phyloP scores from a whole-genome alignment of 441 rosid species.

The Croton setiger region DNA sequence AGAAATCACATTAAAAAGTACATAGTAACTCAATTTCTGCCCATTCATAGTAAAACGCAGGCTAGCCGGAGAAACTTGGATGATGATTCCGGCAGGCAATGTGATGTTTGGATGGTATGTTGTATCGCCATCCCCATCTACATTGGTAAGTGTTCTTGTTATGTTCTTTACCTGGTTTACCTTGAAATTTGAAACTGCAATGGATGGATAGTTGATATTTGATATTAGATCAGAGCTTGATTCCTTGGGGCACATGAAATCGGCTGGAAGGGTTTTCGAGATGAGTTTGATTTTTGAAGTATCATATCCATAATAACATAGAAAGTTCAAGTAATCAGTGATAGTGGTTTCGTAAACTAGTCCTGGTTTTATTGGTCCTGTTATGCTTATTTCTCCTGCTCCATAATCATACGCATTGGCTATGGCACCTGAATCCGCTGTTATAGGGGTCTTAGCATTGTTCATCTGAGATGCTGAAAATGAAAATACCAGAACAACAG shows the following conservation, averaged over 20 bases:
- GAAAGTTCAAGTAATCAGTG: conserved; percentile 61
- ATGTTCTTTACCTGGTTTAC: conserved; percentile 37
- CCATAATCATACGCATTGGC: conserved; percentile 70
- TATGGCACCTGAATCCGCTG: conserved; percentile 42
- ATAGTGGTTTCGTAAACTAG: conserved; percentile 67
- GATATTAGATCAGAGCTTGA: conserved; percentile 45
- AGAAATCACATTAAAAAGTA: conserved; percentile 28
- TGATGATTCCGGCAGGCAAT: conserved; percentile 29
- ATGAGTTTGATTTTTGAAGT: conserved; percentile 39
- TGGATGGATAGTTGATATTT: conserved; percentile 71
- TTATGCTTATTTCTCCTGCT: conserved; percentile 61
- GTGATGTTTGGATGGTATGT: conserved; percentile 34
- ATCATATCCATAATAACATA: conserved; percentile 65
- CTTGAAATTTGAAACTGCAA: conserved; percentile 42
- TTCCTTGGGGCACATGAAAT: conserved; percentile 48
- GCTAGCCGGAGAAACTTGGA: conserved; percentile 41
- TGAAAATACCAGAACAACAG: not conserved
- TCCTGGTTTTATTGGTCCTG: conserved; percentile 57
- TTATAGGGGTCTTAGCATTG: conserved; percentile 50
- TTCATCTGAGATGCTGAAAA: conserved; percentile 58
- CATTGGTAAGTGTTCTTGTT: conserved; percentile 58
- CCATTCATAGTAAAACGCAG: conserved; percentile 45
- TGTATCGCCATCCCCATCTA: conserved; percentile 46
- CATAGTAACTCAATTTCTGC: conserved; percentile 50
- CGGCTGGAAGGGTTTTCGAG: conserved; percentile 36